These are phyloP conservation scores for Rhodomyrtus tomentosa DNA, from an alignment of 345 rosid species.

Conservation along the genomic window DNA sequence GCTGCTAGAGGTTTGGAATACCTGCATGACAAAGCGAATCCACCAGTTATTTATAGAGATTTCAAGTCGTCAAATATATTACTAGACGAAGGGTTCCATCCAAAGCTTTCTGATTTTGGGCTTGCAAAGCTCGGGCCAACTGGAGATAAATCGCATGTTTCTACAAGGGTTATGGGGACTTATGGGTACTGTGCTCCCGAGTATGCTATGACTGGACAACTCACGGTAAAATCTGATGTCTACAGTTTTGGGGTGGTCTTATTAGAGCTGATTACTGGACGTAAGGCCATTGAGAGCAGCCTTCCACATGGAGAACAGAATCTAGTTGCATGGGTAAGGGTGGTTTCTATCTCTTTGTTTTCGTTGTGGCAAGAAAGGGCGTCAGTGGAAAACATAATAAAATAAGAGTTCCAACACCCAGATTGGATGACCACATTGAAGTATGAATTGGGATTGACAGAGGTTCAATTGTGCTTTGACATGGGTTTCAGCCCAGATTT, in stretches of 20 bases:
- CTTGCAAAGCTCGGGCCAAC: slow-evolving; percentile 97
- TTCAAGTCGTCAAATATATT: slow-evolving; percentile 95
- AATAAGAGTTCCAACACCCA: neutral
- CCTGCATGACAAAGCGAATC: slow-evolving; percentile 86
- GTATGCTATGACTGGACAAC: slow-evolving; percentile 98
- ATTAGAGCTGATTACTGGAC: slow-evolving; percentile 90
- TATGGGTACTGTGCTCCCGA: slow-evolving; percentile 99
- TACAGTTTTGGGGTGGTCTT: slow-evolving; percentile 96
- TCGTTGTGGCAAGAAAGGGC: neutral
- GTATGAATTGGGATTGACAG: neutral
- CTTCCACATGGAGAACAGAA: slow-evolving; percentile 95
- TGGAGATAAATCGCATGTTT: slow-evolving; percentile 96
- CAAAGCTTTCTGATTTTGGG: slow-evolving; percentile 96
- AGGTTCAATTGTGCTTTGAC: neutral
- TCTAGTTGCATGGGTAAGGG: slow-evolving; percentile 82
- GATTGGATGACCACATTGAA: neutral
- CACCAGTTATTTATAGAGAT: slow-evolving; percentile 94
- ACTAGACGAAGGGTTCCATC: slow-evolving; percentile 80
- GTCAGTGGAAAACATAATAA: neutral
- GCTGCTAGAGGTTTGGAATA: slow-evolving; percentile 96
- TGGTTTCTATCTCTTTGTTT: neutral
- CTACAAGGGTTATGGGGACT: slow-evolving; percentile 99
- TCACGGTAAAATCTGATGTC: slow-evolving; percentile 91
- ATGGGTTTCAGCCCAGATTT: neutral
- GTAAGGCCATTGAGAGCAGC: slow-evolving; percentile 78